Conservation (phyloP, 148 eudicot species). For the Pharnaceum exiguum region DNA sequence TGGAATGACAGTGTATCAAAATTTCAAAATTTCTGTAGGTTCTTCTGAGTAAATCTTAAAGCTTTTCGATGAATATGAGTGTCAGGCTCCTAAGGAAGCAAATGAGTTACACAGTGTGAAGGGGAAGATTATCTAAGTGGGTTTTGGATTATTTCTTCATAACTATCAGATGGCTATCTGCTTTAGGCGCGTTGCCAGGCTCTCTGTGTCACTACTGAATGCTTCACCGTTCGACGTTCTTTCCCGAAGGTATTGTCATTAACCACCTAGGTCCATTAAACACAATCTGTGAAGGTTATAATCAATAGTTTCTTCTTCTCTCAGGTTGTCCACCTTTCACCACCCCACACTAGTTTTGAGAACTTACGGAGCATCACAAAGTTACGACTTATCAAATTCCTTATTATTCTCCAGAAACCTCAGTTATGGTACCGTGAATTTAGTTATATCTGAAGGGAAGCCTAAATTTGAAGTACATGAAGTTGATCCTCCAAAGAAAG, state of each 20-base stretch:
- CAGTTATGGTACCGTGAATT: constrained; percentile 56
- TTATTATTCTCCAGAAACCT: constrained; percentile 35
- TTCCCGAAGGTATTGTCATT: constrained; percentile 8
- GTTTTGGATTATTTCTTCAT: not conserved
- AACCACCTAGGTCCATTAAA: not conserved
- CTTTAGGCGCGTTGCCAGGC: constrained; percentile 19
- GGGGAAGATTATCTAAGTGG: not conserved
- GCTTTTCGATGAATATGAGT: too few species aligned
- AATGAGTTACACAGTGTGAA: not conserved
- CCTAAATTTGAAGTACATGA: constrained; percentile 78
- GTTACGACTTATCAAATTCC: constrained; percentile 6
- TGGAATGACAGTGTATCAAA: too few species aligned
- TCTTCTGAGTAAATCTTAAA: too few species aligned
- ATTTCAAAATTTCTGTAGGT: too few species aligned
- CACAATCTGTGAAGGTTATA: not conserved
- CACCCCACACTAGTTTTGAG: not conserved
- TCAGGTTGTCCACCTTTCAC: constrained; percentile 12
- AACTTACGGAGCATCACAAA: not conserved
- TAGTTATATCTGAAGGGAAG: constrained; percentile 71
- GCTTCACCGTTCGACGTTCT: not conserved
- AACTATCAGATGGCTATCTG: constrained; percentile 1
- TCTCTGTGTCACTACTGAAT: constrained; percentile 11
- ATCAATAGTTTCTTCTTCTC: not conserved
- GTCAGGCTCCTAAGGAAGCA: not conserved
- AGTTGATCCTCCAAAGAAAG: constrained; percentile 74